phyloP scores from a whole-genome alignment of 2,329 filamentous ascomycete species.

The Colletotrichum sp. region DNA sequence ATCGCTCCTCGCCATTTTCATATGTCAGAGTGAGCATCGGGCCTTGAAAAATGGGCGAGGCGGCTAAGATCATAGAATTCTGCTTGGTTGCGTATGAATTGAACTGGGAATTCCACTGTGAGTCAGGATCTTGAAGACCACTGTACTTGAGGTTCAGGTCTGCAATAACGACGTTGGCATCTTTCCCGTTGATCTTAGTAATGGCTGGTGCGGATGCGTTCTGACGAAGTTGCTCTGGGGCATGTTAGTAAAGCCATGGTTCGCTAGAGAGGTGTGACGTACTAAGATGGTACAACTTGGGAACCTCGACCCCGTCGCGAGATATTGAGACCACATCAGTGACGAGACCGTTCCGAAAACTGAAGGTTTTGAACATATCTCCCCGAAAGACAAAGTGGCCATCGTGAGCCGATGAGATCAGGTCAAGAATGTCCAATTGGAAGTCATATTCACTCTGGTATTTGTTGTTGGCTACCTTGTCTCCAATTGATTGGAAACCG shows the following conservation, averaged over 20 bases:
- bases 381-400: constrained; percentile 66
- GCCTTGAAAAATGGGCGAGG: constrained; percentile 30
- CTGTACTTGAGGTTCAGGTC: constrained; percentile 49
- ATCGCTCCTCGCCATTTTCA: constrained; percentile 33
- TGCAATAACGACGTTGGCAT: constrained; percentile 53
- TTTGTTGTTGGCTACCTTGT: constrained; percentile 41
- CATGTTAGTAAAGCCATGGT: constrained; percentile 21
- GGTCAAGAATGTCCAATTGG: constrained; percentile 55
- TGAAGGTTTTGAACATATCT: constrained; percentile 58
- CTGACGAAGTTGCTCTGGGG: constrained; percentile 1
- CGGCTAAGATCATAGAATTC: constrained; percentile 25
- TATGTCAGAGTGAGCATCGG: constrained; percentile 34
- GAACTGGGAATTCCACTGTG: constrained; percentile 49
- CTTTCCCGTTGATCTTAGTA: constrained; percentile 58
- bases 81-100: constrained; percentile 29
- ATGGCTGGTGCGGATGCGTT: constrained; percentile 44
- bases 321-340: constrained; percentile 63
- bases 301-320: constrained; percentile 59
- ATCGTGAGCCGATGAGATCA: constrained; percentile 62
- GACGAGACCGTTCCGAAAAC: constrained; percentile 38
- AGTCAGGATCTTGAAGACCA: constrained; percentile 60
- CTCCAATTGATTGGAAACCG: constrained; percentile 48
- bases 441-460: constrained; percentile 62
- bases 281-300: constrained; percentile 60
- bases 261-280: constrained; percentile 17